Base-by-base conservation (phyloP, 164 flowering plant species). In the Saururus chinensis region DNA sequence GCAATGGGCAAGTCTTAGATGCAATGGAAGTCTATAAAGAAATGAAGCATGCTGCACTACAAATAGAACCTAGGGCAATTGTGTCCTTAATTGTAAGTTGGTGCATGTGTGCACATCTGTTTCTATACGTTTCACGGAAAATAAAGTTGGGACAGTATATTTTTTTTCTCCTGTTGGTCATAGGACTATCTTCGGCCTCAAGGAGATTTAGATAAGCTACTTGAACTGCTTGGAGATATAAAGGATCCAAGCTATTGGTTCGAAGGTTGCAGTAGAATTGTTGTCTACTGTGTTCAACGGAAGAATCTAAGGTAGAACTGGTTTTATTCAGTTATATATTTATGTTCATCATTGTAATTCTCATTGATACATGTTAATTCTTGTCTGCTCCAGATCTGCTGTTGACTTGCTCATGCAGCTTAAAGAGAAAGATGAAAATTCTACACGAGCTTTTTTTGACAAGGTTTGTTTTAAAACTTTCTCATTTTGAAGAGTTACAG, bases 21-120 rank as follows among this genome's bases (percentile, higher is more conserved):
- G 96, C 98, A 16, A 70, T 92, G 20, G 21, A 64, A 23, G 7
- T 89, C 17, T 84, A 84, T 69, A 76, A 89, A 57, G 91, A 83
- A 73, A 70, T 85, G 40, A 87, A 79, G 70, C 59, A 77, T 72
- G 72, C 76, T 56, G 78, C 80, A 54, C 68, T 64, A 49, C 40
- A 30, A 56, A 49, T 82, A 56, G 93, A 87, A 64, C 86, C 89
- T 23, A 92, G 82, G 79, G 84, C 95, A 35, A 62, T 77, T 52
- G 61, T 80, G 53, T 51, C 66, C 69, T 84, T 92, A 30, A 83
- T 89, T 60, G 98, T 89, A 70, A 79, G 93, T 73, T 68, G 62
- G 45, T 41, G 45, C 45, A 41, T 41, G 45, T 13, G 45, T 41
- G 12, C 45, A n/a, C n/a, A n/a, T n/a, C n/a, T n/a, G n/a, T n/a